These are phyloP conservation scores for Chaetomiaceae sp. DNA, from an alignment of 2,329 filamentous ascomycete species.

Conservation along the genomic window DNA sequence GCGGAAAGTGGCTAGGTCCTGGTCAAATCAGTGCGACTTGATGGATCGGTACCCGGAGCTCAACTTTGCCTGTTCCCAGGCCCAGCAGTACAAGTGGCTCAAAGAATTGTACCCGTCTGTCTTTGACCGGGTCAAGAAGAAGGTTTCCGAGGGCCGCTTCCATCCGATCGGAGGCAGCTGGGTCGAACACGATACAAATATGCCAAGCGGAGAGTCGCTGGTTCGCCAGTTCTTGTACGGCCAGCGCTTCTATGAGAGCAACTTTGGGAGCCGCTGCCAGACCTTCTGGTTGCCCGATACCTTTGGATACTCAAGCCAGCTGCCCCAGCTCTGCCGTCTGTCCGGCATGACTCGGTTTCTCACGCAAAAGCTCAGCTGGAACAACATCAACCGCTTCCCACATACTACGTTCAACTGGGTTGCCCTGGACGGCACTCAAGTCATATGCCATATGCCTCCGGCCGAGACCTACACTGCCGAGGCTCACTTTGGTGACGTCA, in stretches of 20 bases:
- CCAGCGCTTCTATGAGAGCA: constrained; percentile 88
- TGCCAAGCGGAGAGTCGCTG: constrained; percentile 92
- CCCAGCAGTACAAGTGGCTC: constrained; percentile 97
- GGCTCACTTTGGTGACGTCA: constrained; percentile 92
- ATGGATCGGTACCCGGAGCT: constrained; percentile 95
- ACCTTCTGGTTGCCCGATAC: constrained; percentile 99
- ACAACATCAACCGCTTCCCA: constrained; percentile 98
- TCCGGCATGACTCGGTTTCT: constrained; percentile 97
- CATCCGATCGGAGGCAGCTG: constrained; percentile 95
- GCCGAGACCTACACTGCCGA: constrained; percentile 93
- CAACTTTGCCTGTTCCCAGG: constrained; percentile 86
- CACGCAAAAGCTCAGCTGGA: constrained; percentile 98
- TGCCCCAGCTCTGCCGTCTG: constrained; percentile 87
- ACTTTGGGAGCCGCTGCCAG: constrained; percentile 80
- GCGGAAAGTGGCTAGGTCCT: constrained; percentile 90
- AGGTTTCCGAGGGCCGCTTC: constrained; percentile 86
- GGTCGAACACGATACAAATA: constrained; percentile 98
- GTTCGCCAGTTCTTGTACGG: constrained; percentile 93
- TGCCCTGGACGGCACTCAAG: constrained; percentile 88
- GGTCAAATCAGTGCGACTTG: constrained; percentile 93
- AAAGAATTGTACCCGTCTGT: constrained; percentile 83
- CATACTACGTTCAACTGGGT: constrained; percentile 99
- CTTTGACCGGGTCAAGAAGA: constrained; percentile 84
- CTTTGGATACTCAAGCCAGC: constrained; percentile 92
- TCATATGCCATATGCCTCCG: constrained; percentile 96